These are phyloP conservation scores for Solidago caesia DNA, from an alignment of 129 eudicot species.

Conservation along the genomic window DNA sequence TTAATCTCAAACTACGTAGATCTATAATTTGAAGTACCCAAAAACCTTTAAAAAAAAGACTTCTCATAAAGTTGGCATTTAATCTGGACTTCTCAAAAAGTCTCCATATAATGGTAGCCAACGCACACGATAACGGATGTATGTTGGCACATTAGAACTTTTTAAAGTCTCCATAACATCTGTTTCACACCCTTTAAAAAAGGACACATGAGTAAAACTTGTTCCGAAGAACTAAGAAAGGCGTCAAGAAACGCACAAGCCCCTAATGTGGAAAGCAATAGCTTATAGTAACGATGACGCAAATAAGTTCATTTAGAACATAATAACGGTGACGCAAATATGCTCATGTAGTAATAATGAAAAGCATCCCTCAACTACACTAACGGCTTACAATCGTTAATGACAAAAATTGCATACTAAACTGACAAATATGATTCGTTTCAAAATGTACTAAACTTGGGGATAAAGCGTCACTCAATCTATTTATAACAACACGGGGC, in stretches of 20 bases:
- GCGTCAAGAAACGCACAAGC: background rate
- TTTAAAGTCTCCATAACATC: background rate
- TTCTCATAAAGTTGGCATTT: no score
- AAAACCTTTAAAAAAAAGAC: no score
- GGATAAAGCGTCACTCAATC: background rate
- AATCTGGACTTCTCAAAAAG: no score
- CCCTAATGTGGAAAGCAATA: background rate
- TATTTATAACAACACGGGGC: background rate
- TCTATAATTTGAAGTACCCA: no score
- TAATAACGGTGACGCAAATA: background rate
- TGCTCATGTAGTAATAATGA: background rate
- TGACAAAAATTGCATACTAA: no score
- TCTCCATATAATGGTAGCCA: no score
- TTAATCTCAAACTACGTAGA: no score
- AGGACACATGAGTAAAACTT: background rate
- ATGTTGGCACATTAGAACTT: background rate
- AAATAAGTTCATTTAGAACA: background rate
- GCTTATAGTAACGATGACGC: background rate
- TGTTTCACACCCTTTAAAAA: background rate
- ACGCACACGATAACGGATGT: background rate
- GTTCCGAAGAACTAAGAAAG: constrained; percentile 3
- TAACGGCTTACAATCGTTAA: no score
- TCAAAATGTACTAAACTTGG: background rate
- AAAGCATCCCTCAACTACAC: no score
- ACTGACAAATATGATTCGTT: background rate